These are phyloP conservation scores for Diaporthe australafricana DNA, from an alignment of 2,329 filamentous ascomycete genomes.

Conservation along the genomic window DNA sequence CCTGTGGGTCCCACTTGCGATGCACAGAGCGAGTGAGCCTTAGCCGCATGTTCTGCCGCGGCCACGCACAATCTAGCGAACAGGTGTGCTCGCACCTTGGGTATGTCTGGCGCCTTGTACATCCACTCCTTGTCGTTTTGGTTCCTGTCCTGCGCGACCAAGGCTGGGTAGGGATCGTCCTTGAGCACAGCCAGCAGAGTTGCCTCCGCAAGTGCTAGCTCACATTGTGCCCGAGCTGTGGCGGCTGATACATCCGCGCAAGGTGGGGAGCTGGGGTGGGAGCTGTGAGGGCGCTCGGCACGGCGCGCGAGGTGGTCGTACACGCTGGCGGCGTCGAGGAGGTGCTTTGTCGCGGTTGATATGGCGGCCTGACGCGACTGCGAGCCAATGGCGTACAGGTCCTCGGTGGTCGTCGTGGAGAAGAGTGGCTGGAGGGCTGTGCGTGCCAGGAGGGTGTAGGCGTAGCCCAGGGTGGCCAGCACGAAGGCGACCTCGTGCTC, in stretches of 20 bases:
- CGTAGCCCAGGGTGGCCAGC: conserved; percentile 80
- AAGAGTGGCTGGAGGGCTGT: conserved; percentile 80
- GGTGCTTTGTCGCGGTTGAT: conserved; percentile 78
- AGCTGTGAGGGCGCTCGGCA: conserved; percentile 52
- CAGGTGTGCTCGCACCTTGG: conserved; percentile 88
- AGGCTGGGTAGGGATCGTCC: conserved; percentile 90
- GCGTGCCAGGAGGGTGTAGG: conserved; percentile 79
- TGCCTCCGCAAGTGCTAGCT: conserved; percentile 84
- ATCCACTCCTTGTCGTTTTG: conserved; percentile 94
- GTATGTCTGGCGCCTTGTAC: conserved; percentile 89
- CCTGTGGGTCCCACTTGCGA: conserved; percentile 15
- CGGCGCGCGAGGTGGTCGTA: conserved; percentile 77
- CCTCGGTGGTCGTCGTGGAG: conserved; percentile 64
- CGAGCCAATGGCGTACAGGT: conserved; percentile 57
- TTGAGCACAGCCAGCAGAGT: conserved; percentile 92
- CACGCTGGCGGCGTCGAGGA: conserved; percentile 83
- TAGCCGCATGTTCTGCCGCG: conserved; percentile 86
- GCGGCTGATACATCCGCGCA: conserved; percentile 66
- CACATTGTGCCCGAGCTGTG: conserved; percentile 67
- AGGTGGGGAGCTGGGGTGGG: conserved; percentile 47
- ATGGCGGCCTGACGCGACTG: conserved; percentile 79
- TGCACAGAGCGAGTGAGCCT: conserved; percentile 67
- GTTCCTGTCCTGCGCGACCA: conserved; percentile 84
- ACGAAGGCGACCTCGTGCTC: conserved; percentile 87
- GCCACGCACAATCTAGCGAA: conserved; percentile 90